Evolutionary conservation across 352 stramenopile species (phyloP), one percentile per base, ranked within the genome.

Genomic region (Plasmopara viticola): DNA sequence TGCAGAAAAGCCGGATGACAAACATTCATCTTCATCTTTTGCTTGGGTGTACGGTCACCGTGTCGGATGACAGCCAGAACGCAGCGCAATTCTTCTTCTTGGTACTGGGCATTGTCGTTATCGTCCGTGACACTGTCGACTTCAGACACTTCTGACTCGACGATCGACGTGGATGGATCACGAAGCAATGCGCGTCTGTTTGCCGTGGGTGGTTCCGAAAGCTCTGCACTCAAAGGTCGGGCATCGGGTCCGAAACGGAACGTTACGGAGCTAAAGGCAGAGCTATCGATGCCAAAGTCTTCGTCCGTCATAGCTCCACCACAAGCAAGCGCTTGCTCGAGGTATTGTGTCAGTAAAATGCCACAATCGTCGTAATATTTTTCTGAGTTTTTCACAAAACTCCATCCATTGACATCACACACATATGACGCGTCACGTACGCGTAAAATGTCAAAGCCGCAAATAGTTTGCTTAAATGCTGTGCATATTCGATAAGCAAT

Each of bases 371-470:
- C 96, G 66, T 99, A 99, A 66, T 99, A 99, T 74, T 99, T 99
- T 51, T 97, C 84, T 43, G 94, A 99, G 58, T 99, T 99, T 79
- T 99, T 99, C 14, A 99, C 97, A 75, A 99, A 99, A 56, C 90
- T 98, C 91, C 95, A 99, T 25, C 97, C 97, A 72, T 99, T 99
- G 10, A 99, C 97, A 69, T 99, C 97, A 74, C 97, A 99, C 6
- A 99, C 96, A 66, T 98, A 99, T 9, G 91, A 95, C 34, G 69
- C 74, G 51, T 85, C 90, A 28, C 76, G 84, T 68, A 93, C 84
- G 25, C 97, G 82, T 34, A 99, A 74, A 50, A 99, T 96, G 66
- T 99, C 97, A 67, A 99, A 99, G 20, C 97, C 97, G 71, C 97
- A 99, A 42, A 99, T 96, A 37, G 95, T 91, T 61, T 95, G 83